Conservation (phyloP, 306 rosid species). For the cucumber (Cucumis sativus) region DNA sequence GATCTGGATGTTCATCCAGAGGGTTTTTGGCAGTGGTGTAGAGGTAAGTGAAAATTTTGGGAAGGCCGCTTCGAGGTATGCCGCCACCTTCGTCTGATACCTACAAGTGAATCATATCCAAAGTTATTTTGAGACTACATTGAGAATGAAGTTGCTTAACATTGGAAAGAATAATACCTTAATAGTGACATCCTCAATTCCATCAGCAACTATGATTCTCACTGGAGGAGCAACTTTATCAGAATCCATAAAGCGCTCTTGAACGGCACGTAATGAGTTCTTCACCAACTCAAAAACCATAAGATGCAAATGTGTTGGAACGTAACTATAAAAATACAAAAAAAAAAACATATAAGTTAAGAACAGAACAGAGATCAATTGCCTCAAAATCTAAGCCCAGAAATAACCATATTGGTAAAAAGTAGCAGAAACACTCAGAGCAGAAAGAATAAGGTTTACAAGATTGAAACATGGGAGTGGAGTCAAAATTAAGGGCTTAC, state of each 20-base stretch:
- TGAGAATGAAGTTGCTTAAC: neutral
- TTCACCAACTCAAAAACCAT: constrained; percentile 97
- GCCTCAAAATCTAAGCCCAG: neutral
- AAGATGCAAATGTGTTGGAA: constrained; percentile 87
- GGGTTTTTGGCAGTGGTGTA: constrained; percentile 83
- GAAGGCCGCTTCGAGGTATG: constrained; percentile 70
- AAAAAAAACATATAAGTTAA: neutral
- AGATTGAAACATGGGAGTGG: neutral
- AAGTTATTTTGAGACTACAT: constrained; percentile 5
- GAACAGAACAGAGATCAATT: no score
- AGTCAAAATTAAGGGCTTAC: constrained; percentile 30
- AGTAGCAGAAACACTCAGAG: neutral
- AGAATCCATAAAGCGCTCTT: constrained; percentile 73
- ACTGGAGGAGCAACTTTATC: constrained; percentile 64
- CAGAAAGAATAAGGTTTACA: neutral
- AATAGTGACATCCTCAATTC: constrained; percentile 83
- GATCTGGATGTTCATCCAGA: constrained; percentile 50
- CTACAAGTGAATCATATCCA: constrained; percentile 18
- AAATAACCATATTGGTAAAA: neutral
- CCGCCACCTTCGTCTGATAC: constrained; percentile 94
- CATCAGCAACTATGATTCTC: constrained; percentile 88
- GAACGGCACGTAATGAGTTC: constrained; percentile 95
- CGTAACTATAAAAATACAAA: constrained; percentile 36
- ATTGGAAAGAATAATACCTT: constrained; percentile 18
- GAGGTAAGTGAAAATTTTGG: constrained; percentile 75